Conservation (phyloP, 257 asterid genomes). For the Cruciata laevipes region DNA sequence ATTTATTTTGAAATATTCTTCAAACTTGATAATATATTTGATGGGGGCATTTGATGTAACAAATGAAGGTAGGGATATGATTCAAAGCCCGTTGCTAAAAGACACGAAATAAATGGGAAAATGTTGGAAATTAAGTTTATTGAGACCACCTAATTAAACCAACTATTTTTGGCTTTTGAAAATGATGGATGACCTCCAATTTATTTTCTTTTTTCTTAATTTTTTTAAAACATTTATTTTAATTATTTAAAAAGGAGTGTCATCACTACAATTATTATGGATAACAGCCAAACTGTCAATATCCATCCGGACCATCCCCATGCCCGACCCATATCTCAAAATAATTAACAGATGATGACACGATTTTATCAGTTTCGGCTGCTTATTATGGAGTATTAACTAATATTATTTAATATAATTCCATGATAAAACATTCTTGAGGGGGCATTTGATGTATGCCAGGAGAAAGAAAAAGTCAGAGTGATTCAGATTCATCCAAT, state of each 20-base stretch:
- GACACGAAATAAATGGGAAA: slow-evolving; percentile 1
- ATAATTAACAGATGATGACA: not conserved
- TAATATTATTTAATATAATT: not conserved
- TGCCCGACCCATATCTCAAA: not conserved
- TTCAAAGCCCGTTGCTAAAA: not conserved
- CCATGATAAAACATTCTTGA: not conserved
- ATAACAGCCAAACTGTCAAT: slow-evolving; percentile 22
- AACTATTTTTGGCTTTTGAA: slow-evolving; percentile 23
- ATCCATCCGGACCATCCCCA: slow-evolving; percentile 11
- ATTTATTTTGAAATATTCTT: no score
- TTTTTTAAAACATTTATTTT: no score
- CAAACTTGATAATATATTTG: not conserved
- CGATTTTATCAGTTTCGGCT: not conserved
- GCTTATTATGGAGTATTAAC: not conserved
- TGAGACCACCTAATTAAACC: not conserved
- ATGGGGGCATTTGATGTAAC: slow-evolving; percentile 1
- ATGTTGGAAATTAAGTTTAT: not conserved
- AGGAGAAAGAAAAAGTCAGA: not conserved
- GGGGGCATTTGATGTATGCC: not conserved
- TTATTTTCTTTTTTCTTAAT: no score
- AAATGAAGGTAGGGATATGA: not conserved
- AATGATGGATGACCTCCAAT: not conserved
- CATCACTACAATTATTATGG: slow-evolving; percentile 24
- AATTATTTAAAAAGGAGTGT: no score
- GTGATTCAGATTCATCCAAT: not conserved